These are phyloP conservation scores for Mikania micrantha DNA, from an alignment of 129 eudicot species.

Conservation along the genomic window DNA sequence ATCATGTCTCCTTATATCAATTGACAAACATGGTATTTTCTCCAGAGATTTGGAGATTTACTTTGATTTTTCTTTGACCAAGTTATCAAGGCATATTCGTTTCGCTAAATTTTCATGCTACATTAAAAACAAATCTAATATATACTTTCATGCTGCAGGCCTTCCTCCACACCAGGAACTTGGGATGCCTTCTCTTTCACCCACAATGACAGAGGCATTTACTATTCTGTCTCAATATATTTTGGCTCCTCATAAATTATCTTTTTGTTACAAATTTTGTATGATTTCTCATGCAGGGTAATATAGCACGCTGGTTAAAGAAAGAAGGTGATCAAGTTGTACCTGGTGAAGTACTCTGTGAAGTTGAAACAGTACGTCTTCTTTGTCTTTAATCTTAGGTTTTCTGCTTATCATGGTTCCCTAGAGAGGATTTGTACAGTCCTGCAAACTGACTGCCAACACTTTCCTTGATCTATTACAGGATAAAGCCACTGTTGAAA, in stretches of 20 bases:
- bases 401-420: background rate
- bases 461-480: constrained; percentile 17
- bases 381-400: background rate
- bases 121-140: background rate
- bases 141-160: constrained; percentile 38
- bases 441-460: background rate
- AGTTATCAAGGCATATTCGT: background rate
- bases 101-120: background rate
- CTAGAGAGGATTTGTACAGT: background rate
- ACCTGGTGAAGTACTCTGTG: constrained; percentile 97
- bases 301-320: constrained; percentile 97
- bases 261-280: background rate
- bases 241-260: background rate
- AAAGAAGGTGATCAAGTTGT: constrained; percentile 94
- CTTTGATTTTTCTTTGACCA: background rate
- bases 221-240: constrained; percentile 8
- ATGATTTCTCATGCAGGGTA: constrained; percentile 51
- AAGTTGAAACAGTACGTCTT: constrained; percentile 87
- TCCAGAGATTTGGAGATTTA: background rate
- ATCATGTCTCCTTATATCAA: background rate
- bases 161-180: constrained; percentile 93
- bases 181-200: constrained; percentile 99
- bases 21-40: background rate
- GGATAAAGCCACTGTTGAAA: constrained; percentile 98
- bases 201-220: constrained; percentile 90